Percentiles rank a stretch among this genome's conserved stretches.
Conservation (phyloP, 768 basidiomycete genomes). For the Amyloporia xantha region DNA sequence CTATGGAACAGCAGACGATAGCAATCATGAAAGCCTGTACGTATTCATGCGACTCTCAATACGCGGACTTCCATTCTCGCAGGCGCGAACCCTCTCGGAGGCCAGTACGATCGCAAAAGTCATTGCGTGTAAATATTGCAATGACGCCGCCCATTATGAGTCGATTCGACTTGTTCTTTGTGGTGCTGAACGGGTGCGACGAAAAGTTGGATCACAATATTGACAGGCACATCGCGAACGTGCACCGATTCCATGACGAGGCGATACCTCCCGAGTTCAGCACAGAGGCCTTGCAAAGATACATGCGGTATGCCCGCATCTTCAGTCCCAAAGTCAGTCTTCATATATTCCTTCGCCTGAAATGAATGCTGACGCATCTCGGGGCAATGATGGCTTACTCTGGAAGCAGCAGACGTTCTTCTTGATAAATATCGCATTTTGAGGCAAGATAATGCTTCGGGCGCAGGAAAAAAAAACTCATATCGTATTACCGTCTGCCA, state of each 20-base stretch:
- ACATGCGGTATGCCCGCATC: conserved; percentile 94
- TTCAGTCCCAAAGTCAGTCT: conserved; percentile 88
- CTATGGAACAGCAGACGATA: conserved; percentile 99
- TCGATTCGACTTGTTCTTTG: conserved; percentile 96
- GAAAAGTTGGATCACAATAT: conserved; percentile 89
- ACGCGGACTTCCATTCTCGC: conserved; percentile 96
- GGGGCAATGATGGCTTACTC: conserved; percentile 66
- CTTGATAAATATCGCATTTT: conserved; percentile 93
- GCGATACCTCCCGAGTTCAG: conserved; percentile 96
- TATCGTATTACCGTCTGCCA: conserved; percentile 98
- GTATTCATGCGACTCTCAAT: conserved; percentile 97
- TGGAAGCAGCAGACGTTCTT: conserved; percentile 85
- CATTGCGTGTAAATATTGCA: conserved; percentile 84
- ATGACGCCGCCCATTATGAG: conserved; percentile 99
- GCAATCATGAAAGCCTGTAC: conserved; percentile 99
- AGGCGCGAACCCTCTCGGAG: conserved; percentile 96
- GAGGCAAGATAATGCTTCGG: conserved; percentile 87
- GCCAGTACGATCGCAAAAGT: conserved; percentile 94
- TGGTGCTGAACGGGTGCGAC: conserved; percentile 95
- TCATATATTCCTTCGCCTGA: background rate
- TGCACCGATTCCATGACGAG: conserved; percentile 91
- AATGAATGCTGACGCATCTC: background rate
- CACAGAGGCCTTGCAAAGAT: conserved; percentile 92
- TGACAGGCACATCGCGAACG: conserved; percentile 95
- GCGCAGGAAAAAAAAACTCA: conserved; percentile 82